These are phyloP conservation scores for Trypanosoma melophagium DNA, from an alignment of 208 protist genomes.

Conservation along the genomic window DNA sequence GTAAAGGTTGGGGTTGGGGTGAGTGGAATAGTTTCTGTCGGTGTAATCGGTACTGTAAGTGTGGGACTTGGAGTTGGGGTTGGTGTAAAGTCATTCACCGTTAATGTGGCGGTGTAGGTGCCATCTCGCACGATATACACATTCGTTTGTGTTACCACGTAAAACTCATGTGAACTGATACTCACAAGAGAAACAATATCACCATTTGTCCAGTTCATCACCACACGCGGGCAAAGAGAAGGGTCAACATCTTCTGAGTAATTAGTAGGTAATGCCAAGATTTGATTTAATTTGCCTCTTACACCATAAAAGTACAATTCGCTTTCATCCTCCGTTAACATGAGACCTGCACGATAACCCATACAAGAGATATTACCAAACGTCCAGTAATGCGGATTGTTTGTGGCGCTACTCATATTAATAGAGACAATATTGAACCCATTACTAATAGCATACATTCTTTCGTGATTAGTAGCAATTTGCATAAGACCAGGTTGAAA, in stretches of 20 bases:
- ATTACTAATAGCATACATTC: constrained; percentile 24
- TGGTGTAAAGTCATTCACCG: too few relatives aligned
- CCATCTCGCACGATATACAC: constrained; percentile 21
- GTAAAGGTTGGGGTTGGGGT: constrained; percentile 1
- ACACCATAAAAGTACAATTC: constrained; percentile 31
- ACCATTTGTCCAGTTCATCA: constrained; percentile 12
- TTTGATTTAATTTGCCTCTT: neutral
- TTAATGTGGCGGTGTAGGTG: too few relatives aligned
- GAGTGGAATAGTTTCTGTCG: constrained; percentile 6
- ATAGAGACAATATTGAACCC: constrained; percentile 12
- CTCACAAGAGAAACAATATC: constrained; percentile 8
- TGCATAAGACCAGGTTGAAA: constrained; percentile 20
- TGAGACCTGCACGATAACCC: constrained; percentile 19
- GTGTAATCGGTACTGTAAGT: neutral
- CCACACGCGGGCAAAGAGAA: neutral
- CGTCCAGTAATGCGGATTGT: neutral
- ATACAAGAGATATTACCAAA: constrained; percentile 16
- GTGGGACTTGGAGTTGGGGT: too few relatives aligned
- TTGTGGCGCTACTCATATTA: neutral
- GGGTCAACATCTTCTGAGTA: too few relatives aligned
- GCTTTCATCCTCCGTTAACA: constrained; percentile 19
- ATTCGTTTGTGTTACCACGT: constrained; percentile 16
- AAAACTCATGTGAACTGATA: constrained; percentile 19
- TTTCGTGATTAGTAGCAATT: constrained; percentile 7
- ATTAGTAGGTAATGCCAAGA: constrained; percentile 4